Conservation (phyloP, 2,329 filamentous ascomycete species). For the Botrytis byssoidea region DNA sequence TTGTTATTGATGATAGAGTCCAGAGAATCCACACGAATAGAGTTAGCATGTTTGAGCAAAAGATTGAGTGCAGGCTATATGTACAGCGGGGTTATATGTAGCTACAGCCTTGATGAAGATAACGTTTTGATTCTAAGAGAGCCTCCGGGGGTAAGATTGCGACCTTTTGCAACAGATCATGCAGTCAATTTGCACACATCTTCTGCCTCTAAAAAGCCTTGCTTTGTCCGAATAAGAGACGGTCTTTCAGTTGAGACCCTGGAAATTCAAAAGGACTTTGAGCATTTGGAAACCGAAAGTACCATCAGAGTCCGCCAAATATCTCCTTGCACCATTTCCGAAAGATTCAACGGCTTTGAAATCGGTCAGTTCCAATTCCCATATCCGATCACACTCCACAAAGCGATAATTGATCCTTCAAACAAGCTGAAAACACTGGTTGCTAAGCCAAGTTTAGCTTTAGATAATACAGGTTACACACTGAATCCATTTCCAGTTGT, state of each 20-base stretch:
- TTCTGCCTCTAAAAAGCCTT: not conserved
- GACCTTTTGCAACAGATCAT: rapidly evolving
- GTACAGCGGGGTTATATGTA: not conserved
- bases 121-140: not conserved
- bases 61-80: not conserved
- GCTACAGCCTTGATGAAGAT: not conserved
- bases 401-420: not conserved
- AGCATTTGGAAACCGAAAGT: not conserved
- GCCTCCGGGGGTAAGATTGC: not conserved
- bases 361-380: not conserved
- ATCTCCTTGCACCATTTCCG: not conserved
- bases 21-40: not conserved
- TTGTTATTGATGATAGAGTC: not conserved
- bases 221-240: not conserved
- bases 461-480: not conserved
- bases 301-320: not conserved
- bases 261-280: not conserved
- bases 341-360: not conserved
- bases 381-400: not conserved
- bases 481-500: not conserved
- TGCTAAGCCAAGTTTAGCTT: not conserved
- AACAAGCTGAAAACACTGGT: not conserved
- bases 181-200: not conserved
- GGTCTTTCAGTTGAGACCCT: not conserved
- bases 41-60: not conserved